Evolutionary conservation across 139 green algal genomes (phyloP), one percentile per base, ranked within the genome.

Genomic region (Tetradesmus lagerheimii): DNA sequence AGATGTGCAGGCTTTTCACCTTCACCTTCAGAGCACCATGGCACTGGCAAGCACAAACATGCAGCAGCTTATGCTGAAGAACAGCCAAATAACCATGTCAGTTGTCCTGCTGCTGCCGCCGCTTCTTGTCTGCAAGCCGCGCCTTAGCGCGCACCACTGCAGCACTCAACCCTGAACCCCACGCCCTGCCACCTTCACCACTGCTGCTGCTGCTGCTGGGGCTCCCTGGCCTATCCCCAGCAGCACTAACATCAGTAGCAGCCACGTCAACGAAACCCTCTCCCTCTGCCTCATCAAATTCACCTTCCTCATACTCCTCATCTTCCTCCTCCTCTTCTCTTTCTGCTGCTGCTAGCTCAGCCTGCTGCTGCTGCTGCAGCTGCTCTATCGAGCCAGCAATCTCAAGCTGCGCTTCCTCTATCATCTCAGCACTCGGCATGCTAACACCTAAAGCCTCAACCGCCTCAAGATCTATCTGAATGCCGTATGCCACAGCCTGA

Each of bases 401-500:
- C 11, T 81, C 87, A 8, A 57, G 23, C 20, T 77, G 27, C 9
- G 78, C 77, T 41, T 77, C 80, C n/a, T 71, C 57, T 1, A 91
- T 43, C 39, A 67, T 15, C 67, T 66, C 87, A 37, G 0, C 35
- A 50, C n/a, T 25, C 0, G 87, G 87, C 78, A 91, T 14, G 25
- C 27, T 38, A 12, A 86, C 57, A 5, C 87, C 87, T 34, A 79
- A 57, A 18, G 78, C 87, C 6, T 57, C 87, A 27, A 62, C 87
- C 12, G 47, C 87, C 18, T 47, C 57, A 39, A 39, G 15, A 0
- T 47, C 4, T 1, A 91, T 37, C 35, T 74, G 66, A 20, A 85
- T 45, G 53, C 87, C 87, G 71, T 78, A 86, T 23, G 79, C 87
- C 34, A 91, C 37, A 4, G 87, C 87, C 80, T 91, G 29, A 18